phyloP scores from a whole-genome alignment of 495 filamentous ascomycete species.

The Neurospora sp. region DNA sequence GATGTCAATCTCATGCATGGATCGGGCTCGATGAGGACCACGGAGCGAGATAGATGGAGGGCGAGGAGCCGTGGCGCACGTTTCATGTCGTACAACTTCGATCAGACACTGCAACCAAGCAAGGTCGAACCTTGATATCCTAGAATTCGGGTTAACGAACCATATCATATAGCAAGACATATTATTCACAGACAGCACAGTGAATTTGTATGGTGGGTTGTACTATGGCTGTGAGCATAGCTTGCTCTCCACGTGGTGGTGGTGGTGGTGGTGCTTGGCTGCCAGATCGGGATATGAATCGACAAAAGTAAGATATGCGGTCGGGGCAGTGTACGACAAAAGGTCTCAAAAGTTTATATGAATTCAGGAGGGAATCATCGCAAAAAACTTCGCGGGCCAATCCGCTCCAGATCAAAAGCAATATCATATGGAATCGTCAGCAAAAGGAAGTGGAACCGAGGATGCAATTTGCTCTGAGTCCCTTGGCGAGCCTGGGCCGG shows the following conservation, averaged over 20 bases:
- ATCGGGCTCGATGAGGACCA: background rate
- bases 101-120: background rate
- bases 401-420: background rate
- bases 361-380: background rate
- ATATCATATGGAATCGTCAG: background rate
- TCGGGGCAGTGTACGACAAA: background rate
- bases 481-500: background rate
- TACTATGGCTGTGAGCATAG: background rate
- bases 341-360: background rate
- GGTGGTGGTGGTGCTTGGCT: background rate
- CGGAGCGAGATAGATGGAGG: background rate
- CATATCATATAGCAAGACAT: background rate
- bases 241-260: background rate
- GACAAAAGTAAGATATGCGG: background rate
- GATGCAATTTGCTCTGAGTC: background rate
- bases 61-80: background rate
- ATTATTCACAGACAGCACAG: background rate
- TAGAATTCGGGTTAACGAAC: background rate
- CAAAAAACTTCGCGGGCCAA: background rate
- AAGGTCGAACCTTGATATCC: background rate
- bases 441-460: background rate
- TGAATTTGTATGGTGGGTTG: background rate
- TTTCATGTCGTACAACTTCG: background rate
- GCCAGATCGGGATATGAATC: background rate
- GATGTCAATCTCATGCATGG: background rate